Evolutionary conservation across 352 stramenopile species (phyloP).

Genomic region (Globisporangium recalcitrans): DNA sequence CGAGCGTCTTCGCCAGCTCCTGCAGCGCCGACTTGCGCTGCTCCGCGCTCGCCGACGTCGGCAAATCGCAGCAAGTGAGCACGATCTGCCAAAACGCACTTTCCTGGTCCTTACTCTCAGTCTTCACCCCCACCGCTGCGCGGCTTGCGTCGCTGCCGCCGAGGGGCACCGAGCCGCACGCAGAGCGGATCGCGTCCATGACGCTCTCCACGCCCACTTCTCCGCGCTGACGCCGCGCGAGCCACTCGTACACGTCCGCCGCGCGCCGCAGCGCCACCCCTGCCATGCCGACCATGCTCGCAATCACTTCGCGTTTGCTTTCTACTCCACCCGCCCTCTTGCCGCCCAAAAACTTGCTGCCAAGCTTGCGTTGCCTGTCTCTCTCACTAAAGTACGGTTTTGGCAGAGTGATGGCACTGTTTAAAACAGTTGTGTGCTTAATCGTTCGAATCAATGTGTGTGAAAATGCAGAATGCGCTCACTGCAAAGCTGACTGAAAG

Average conservation of each 20-base stretch:
- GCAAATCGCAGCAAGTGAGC: slow-evolving; percentile 27
- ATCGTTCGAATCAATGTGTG: too few species aligned
- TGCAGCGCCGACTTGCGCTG: slow-evolving; percentile 27
- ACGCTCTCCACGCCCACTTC: slow-evolving; percentile 28
- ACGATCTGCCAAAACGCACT: slow-evolving; percentile 26
- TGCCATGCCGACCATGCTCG: slow-evolving; percentile 17
- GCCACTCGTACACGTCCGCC: slow-evolving; percentile 31
- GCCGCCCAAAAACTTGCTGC: background rate
- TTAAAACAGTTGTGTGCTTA: too few species aligned
- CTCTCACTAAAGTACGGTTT: background rate
- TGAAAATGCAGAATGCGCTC: too few species aligned
- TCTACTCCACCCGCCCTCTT: slow-evolving; percentile 2
- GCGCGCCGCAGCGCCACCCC: slow-evolving; percentile 7
- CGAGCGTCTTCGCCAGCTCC: slow-evolving; percentile 8
- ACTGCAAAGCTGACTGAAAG: slow-evolving; percentile 85
- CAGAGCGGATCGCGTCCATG: slow-evolving; percentile 39
- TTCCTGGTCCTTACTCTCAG: background rate
- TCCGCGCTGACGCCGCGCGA: slow-evolving; percentile 29
- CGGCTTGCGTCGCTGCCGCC: slow-evolving; percentile 24
- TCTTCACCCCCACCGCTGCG: background rate
- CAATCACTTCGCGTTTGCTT: background rate
- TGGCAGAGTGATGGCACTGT: background rate
- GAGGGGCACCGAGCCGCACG: slow-evolving; percentile 45
- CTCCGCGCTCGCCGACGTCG: slow-evolving; percentile 18
- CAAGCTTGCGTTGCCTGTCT: background rate